phyloP scores from a whole-genome alignment of 1,139 yeast genomes.

The Sugiyamaella castrensis region DNA sequence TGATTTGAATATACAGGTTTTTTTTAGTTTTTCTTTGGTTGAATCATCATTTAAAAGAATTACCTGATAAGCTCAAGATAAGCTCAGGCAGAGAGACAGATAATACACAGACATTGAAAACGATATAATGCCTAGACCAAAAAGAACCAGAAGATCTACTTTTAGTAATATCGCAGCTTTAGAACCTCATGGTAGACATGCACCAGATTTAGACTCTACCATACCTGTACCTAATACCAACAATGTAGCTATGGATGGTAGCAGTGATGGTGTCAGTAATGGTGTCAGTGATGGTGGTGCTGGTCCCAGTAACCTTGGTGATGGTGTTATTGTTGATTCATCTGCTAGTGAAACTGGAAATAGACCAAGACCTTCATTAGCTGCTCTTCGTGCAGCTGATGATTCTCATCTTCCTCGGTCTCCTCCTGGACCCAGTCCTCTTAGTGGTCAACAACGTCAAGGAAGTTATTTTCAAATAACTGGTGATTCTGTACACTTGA shows the following conservation, averaged over 20 bases:
- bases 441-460: conserved; percentile 2
- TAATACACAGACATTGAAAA: too few species aligned
- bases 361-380: conserved; percentile 1
- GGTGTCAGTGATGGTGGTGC: background rate
- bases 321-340: background rate
- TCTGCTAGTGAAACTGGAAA: background rate
- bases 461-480: conserved; percentile 17
- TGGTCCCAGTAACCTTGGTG: background rate
- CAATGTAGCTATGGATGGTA: background rate
- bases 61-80: too few species aligned
- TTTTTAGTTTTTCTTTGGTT: background rate
- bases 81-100: too few species aligned
- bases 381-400: background rate
- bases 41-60: too few species aligned
- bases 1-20: too few species aligned
- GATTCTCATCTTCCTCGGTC: conserved; percentile 9
- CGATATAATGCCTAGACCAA: conserved; percentile 8
- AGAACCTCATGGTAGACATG: conserved; percentile 25
- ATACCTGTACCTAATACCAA: background rate
- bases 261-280: background rate
- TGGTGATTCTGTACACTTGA: conserved; percentile 14
- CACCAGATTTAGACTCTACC: background rate
- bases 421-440: conserved; percentile 1
- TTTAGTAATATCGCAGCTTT: conserved; percentile 25
- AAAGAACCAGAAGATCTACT: conserved; percentile 21